Evolutionary conservation across 2,329 filamentous ascomycete genomes (phyloP).

Genomic region (Neofusicoccum laricinum): DNA sequence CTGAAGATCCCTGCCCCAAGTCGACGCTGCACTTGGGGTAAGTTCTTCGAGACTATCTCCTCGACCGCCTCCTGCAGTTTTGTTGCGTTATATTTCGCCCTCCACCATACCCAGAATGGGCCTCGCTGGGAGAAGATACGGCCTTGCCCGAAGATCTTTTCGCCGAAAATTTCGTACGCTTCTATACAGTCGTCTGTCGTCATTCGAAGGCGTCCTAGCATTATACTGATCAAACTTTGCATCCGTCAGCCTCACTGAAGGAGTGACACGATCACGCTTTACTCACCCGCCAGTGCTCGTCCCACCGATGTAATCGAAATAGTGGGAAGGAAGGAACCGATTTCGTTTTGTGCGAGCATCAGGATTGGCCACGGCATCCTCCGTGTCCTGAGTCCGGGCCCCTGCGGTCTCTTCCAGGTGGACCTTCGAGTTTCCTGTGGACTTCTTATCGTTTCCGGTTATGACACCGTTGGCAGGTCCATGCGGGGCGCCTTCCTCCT

Average conservation of each 20-base stretch:
- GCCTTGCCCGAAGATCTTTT: slow-evolving; percentile 12
- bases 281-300: slow-evolving; percentile 21
- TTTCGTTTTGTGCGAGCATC: background rate
- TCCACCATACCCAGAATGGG: background rate
- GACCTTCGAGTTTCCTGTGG: no score
- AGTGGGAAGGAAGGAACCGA: slow-evolving; percentile 18
- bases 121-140: background rate
- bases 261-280: no score
- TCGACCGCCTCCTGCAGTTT: background rate
- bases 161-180: slow-evolving; percentile 24
- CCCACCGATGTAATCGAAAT: slow-evolving; percentile 22
- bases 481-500: no score
- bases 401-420: no score
- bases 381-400: no score
- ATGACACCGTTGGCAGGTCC: no score
- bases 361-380: no score
- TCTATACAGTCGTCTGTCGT: slow-evolving; percentile 32
- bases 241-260: background rate
- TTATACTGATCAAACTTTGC: slow-evolving; percentile 36
- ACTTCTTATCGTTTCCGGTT: no score
- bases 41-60: background rate
- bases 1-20: background rate
- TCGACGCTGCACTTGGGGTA: background rate
- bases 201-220: slow-evolving; percentile 38
- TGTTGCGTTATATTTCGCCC: background rate